Evolutionary conservation across 2,329 filamentous ascomycete species (phyloP), one percentile per base, ranked within the genome.

Genomic region (Conoideocrella luteorostrata): DNA sequence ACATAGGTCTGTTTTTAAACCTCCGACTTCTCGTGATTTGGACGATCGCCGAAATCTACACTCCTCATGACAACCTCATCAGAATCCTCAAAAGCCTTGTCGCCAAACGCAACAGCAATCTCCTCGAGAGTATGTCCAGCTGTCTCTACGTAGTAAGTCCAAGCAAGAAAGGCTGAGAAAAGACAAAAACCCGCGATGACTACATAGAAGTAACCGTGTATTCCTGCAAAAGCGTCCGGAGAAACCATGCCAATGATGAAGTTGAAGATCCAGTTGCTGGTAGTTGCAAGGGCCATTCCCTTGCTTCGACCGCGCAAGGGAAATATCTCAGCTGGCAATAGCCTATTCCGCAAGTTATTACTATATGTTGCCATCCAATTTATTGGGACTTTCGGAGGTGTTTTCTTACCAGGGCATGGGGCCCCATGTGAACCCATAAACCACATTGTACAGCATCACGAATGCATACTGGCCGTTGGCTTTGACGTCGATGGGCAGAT

Each of bases 141-240:
- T 1, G 66, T 69, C 50, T 68, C 65, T 5, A 67, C 60, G 46
- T 68, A 67, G 49, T 67, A 68, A 39, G 65, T 67, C 32, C 66
- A 54, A 2, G 58, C 56, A 15, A 67, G 61, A 61, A 45, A 61
- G 60, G 6, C 36, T 7, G 36, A 39, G 22, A 26, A 26, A 13
- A 68, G 55, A 52, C 66, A 67, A 43, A 68, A 68, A 2, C 62
- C 61, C 5, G 62, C 66, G 41, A 69, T 68, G 22, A 69, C 52
- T 2, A 68, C 45, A 45, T 69, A 69, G 45, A 64, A 68, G 49
- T 67, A 68, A 4, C 64, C 65, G n/a, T 59, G 55, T 15, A 69
- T 68, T 0, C 64, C 61, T 3, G 59, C 55, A 44, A 69, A 69
- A 11, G 66, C 64, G 40, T 66, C 63, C 0, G 67, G 65, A 0